phyloP scores from a whole-genome alignment of 257 asterid species.

The Gentiana dahurica region DNA sequence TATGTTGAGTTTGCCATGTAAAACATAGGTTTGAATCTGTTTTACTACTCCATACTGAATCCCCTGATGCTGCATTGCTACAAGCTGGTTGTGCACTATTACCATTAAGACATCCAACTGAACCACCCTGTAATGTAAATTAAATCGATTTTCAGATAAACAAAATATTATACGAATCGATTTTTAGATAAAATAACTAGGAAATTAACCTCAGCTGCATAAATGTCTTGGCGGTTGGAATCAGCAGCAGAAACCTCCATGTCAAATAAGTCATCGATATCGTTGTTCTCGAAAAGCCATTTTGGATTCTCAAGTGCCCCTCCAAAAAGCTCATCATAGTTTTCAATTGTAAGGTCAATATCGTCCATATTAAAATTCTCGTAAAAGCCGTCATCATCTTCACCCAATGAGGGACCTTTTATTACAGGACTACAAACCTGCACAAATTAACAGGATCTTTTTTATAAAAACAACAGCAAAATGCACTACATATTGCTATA shows the following conservation, averaged over 20 bases:
- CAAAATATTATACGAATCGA: not conserved
- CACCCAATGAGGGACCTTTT: slow-evolving; percentile 29
- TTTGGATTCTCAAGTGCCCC: slow-evolving; percentile 40
- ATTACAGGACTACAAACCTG: slow-evolving; percentile 44
- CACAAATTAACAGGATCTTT: slow-evolving; percentile 12
- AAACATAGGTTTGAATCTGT: slow-evolving; percentile 65
- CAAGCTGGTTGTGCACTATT: slow-evolving; percentile 43
- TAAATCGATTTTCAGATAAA: not conserved
- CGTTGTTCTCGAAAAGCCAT: slow-evolving; percentile 41
- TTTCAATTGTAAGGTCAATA: slow-evolving; percentile 48
- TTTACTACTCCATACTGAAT: slow-evolving; percentile 66
- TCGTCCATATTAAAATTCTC: slow-evolving; percentile 60
- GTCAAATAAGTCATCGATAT: slow-evolving; percentile 57
- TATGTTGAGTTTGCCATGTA: slow-evolving; percentile 39
- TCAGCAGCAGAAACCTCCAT: slow-evolving; percentile 33
- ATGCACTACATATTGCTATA: not conserved
- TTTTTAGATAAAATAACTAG: not conserved
- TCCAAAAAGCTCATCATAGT: slow-evolving; percentile 68
- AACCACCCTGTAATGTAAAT: slow-evolving; percentile 35
- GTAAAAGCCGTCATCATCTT: slow-evolving; percentile 33
- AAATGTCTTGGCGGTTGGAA: slow-evolving; percentile 39
- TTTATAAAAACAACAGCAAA: slow-evolving; percentile 7
- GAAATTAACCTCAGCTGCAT: slow-evolving; percentile 30
- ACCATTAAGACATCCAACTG: slow-evolving; percentile 30
- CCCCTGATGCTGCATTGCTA: slow-evolving; percentile 80